A percentile compares a stretch with the other conserved stretches of the same genome.
Conservation (phyloP, 2,329 filamentous ascomycete genomes). For the Pseudocercospora pini-densiflorae region DNA sequence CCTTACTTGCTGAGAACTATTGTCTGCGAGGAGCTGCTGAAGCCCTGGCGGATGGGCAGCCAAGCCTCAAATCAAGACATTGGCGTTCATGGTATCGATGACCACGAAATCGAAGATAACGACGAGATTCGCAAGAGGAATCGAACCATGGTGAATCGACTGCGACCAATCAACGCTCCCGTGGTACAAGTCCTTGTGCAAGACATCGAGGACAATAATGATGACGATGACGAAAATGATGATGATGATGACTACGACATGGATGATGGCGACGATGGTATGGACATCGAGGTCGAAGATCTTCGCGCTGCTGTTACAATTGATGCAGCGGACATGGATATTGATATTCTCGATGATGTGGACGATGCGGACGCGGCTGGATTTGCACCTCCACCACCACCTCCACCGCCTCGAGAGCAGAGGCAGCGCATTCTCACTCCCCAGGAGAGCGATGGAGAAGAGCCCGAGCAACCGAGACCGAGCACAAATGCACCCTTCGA, state of each 20-base stretch:
- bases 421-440: constrained; percentile 35
- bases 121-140: constrained; percentile 45
- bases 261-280: constrained; percentile 39
- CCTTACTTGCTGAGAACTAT: constrained; percentile 76
- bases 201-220: constrained; percentile 53
- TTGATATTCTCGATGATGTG: constrained; percentile 49
- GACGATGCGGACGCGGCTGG: constrained; percentile 75
- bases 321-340: constrained; percentile 54
- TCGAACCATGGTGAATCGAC: constrained; percentile 42
- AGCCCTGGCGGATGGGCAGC: constrained; percentile 85
- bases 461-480: constrained; percentile 52
- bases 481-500: constrained; percentile 40
- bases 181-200: constrained; percentile 28
- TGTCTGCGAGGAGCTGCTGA: constrained; percentile 90
- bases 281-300: constrained; percentile 50
- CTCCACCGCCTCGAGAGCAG: constrained; percentile 43
- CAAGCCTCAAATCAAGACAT: constrained; percentile 77
- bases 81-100: constrained; percentile 78
- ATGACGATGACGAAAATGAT: constrained; percentile 50
- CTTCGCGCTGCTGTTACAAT: constrained; percentile 16
- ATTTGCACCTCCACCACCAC: constrained; percentile 70
- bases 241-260: constrained; percentile 46
- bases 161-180: constrained; percentile 30
- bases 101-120: constrained; percentile 70
- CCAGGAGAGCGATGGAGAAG: constrained; percentile 43